Base-by-base conservation (phyloP, 306 rosid genomes). In the Ziziphus jujuba region DNA sequence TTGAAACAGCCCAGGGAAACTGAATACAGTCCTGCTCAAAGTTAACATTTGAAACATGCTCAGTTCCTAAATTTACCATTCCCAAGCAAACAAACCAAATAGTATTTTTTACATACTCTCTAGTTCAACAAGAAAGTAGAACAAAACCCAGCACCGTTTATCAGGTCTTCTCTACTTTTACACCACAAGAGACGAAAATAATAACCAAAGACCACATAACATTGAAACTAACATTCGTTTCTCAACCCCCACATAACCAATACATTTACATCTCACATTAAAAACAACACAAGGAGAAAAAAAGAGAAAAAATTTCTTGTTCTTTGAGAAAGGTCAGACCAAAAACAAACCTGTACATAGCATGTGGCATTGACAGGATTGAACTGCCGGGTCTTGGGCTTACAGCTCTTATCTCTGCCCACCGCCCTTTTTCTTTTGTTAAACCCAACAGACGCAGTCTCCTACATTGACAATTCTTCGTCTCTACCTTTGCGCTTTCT, bases 391-490 rank as follows among this genome's bases (percentile, higher is more conserved):
- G 58, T 66, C 80, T 81, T 82, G 33, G 87, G 66, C 7, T 49
- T 53, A 44, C 84, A 89, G 11, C 0, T 34, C 69, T 75, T 80
- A 40, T 87, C 96, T 70, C 74, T 60, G 6, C 96, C 97, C 59
- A 89, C 90, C 0, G 96, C 96, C 45, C 96, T 28, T 28, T n/a
- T 84, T 69, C 85, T 72, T 85, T 80, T 91, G 73, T 91, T 91
- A 83, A 84, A 89, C 5, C 74, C 83, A 65, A 51, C 24, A 16
- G 84, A 50, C 40, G 51, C 59, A 22, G 65, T 23, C 12, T 85
- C 82, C 58, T 85, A 88, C 82, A 84, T 82, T 16, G 14, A 13
- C 56, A 7, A 20, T 15, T 40, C 38, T 63, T 33, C 7, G 10
- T 17, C 54, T 13, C 35, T 25, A 19, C 56, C 44, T 40, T 25